phyloP scores from a whole-genome alignment of 495 filamentous ascomycete genomes.

The Mytilinidion resinicola region DNA sequence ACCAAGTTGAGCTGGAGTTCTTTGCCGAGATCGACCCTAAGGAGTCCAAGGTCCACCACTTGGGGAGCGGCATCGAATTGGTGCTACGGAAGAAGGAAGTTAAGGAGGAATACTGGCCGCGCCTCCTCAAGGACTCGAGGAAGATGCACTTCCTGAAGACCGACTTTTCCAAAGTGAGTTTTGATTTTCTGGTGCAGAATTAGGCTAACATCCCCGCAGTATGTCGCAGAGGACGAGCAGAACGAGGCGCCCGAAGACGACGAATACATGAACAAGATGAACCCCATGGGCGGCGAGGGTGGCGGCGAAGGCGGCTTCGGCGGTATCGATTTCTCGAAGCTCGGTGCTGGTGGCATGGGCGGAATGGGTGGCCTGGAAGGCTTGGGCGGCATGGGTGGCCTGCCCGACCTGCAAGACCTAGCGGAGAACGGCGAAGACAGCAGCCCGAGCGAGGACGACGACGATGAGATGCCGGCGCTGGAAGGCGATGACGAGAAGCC shows the following conservation, averaged over 20 bases:
- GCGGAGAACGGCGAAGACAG: slow-evolving; percentile 28
- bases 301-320: slow-evolving; percentile 56
- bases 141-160: slow-evolving; percentile 97
- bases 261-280: slow-evolving; percentile 58
- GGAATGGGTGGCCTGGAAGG: slow-evolving; percentile 32
- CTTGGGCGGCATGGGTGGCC: slow-evolving; percentile 28
- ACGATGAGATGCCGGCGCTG: slow-evolving; percentile 2
- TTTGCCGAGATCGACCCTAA: slow-evolving; percentile 84
- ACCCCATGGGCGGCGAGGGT: slow-evolving; percentile 53
- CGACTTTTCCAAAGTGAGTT: slow-evolving; percentile 86
- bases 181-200: neutral
- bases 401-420: slow-evolving; percentile 53
- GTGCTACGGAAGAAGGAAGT: slow-evolving; percentile 95
- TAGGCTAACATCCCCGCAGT: slow-evolving; percentile 44
- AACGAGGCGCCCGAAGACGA: slow-evolving; percentile 80
- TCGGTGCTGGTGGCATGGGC: slow-evolving; percentile 50
- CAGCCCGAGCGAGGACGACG: neutral
- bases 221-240: slow-evolving; percentile 99
- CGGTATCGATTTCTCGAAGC: slow-evolving; percentile 87
- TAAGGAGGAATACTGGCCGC: slow-evolving; percentile 86
- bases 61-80: slow-evolving; percentile 75
- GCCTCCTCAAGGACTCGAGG: slow-evolving; percentile 80
- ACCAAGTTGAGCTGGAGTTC: slow-evolving; percentile 81
- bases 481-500: slow-evolving; percentile 4
- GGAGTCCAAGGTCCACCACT: slow-evolving; percentile 76